These are phyloP conservation scores for Beauveria caledonica DNA, from an alignment of 2,329 filamentous ascomycete genomes.

Conservation along the genomic window DNA sequence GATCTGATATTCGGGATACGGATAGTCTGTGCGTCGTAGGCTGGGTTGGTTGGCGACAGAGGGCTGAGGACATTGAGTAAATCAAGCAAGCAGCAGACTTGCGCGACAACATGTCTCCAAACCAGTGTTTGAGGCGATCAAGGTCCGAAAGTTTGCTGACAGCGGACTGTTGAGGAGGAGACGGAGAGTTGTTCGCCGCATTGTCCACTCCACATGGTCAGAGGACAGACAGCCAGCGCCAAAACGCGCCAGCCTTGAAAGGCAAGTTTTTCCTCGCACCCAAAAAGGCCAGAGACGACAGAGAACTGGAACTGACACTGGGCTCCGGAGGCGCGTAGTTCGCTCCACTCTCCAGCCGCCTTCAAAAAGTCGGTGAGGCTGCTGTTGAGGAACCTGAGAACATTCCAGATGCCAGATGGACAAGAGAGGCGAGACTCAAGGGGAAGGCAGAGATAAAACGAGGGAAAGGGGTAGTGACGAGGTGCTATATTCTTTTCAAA, in stretches of 20 bases:
- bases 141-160: background rate
- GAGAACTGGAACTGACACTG: background rate
- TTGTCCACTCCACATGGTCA: background rate
- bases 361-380: constrained; percentile 26
- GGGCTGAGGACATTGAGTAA: no score
- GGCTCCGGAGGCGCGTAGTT: constrained; percentile 4
- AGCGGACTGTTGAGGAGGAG: background rate
- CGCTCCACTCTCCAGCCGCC: constrained; percentile 19
- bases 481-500: background rate
- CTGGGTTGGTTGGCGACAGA: background rate
- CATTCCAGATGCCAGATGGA: constrained; percentile 8
- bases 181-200: background rate
- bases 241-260: background rate
- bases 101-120: background rate
- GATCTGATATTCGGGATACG: background rate
- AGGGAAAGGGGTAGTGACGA: background rate
- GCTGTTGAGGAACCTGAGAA: background rate
- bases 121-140: background rate
- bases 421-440: background rate
- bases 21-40: background rate
- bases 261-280: background rate
- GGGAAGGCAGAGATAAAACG: background rate
- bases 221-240: background rate
- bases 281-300: no score
- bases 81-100: background rate